Percentiles rank a stretch among this genome's conserved stretches.
Evolutionary conservation across 208 protist genomes (phyloP).

Genomic region (Leishmania amazonensis): DNA sequence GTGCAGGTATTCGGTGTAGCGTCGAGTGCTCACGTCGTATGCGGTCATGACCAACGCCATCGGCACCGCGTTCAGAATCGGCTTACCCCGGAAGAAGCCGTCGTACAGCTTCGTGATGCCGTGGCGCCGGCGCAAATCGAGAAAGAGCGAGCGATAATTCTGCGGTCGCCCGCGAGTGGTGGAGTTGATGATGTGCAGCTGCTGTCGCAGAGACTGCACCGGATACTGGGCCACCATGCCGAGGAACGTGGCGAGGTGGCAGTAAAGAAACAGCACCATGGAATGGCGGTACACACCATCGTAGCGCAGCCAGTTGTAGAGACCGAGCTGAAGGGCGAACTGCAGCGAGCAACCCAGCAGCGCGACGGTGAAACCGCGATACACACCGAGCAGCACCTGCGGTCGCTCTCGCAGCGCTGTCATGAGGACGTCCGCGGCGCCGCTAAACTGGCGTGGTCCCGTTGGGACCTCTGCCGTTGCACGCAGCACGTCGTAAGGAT

Average conservation of each 20-base stretch:
- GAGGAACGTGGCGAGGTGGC: conserved; percentile 55
- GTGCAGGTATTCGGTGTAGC: conserved; percentile 72
- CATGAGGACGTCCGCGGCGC: conserved; percentile 61
- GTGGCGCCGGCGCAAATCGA: conserved; percentile 60
- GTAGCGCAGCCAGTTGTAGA: conserved; percentile 80
- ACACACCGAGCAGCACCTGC: conserved; percentile 54
- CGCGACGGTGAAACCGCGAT: conserved; percentile 51
- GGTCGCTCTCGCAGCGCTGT: conserved; percentile 63
- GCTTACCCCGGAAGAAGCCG: conserved; percentile 74
- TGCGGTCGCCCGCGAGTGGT: conserved; percentile 26
- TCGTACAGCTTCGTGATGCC: conserved; percentile 85
- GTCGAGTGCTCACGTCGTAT: conserved; percentile 63
- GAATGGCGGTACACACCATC: conserved; percentile 68
- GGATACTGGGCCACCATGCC: conserved; percentile 69
- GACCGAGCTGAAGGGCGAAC: conserved; percentile 65
- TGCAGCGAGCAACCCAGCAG: conserved; percentile 40
- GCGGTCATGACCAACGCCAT: conserved; percentile 65
- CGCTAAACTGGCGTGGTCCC: conserved; percentile 46
- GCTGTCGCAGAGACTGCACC: conserved; percentile 61
- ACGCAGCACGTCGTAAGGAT: conserved; percentile 82
- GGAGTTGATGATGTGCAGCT: conserved; percentile 60
- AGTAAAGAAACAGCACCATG: conserved; percentile 75
- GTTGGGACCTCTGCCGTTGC: conserved; percentile 58
- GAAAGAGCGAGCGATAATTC: conserved; percentile 64
- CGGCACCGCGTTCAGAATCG: conserved; percentile 69